A percentile compares a stretch with the other conserved stretches of the same genome.
phyloP scores from a whole-genome alignment of 176 grass and related monocot genomes.

The Eragrostis nindensis region DNA sequence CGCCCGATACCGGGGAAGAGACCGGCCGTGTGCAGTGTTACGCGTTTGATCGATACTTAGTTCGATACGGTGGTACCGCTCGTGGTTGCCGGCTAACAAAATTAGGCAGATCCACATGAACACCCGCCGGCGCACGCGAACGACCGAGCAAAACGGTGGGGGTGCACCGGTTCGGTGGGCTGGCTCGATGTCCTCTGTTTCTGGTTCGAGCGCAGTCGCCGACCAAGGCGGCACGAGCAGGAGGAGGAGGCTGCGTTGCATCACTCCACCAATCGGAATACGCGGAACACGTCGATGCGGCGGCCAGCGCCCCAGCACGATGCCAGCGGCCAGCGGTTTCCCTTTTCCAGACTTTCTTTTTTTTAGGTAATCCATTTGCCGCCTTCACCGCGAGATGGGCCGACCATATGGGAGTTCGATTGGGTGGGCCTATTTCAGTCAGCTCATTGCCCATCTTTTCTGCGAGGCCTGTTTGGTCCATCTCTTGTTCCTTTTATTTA shows the following conservation, averaged over 20 bases:
- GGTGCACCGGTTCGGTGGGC: background rate
- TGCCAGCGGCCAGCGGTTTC: background rate
- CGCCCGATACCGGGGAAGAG: background rate
- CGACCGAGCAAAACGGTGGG: background rate
- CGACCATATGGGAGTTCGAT: background rate
- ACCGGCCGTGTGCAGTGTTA: background rate
- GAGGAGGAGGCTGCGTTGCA: background rate
- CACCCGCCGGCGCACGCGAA: background rate
- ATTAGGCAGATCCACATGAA: background rate
- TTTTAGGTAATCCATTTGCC: too few relatives aligned
- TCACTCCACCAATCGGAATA: constrained; percentile 22
- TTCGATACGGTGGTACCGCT: too few relatives aligned
- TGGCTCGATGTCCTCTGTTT: background rate
- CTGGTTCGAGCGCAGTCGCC: background rate
- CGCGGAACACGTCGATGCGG: background rate
- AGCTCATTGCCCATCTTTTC: background rate
- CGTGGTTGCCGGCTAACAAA: background rate
- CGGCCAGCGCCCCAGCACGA: too few relatives aligned
- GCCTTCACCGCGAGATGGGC: background rate
- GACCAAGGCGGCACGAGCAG: background rate
- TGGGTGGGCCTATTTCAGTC: background rate
- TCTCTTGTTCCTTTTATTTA: too few relatives aligned
- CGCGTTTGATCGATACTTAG: background rate
- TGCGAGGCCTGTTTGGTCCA: background rate
- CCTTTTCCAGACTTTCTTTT: too few relatives aligned